These are phyloP conservation scores for Firmiana major DNA, from an alignment of 345 rosid species.

Conservation along the genomic window DNA sequence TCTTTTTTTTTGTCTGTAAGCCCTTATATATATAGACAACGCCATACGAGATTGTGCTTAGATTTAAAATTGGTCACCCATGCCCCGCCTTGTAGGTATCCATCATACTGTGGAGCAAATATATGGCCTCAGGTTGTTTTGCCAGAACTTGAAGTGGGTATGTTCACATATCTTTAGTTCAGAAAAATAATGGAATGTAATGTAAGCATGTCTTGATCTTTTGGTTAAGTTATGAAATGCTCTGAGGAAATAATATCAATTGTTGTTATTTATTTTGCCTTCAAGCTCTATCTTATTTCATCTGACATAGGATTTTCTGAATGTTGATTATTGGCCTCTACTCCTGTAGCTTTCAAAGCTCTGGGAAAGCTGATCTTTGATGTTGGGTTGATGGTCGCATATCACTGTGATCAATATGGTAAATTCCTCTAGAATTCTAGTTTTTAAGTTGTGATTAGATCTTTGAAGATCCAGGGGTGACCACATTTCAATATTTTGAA, in stretches of 20 bases:
- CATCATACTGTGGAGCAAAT: constrained; percentile 80
- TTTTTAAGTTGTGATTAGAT: background rate
- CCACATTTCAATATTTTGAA: background rate
- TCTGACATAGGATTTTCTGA: background rate
- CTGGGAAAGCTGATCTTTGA: constrained; percentile 76
- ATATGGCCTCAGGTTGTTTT: constrained; percentile 79
- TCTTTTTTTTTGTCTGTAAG: background rate
- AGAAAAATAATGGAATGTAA: background rate
- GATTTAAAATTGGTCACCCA: constrained; percentile 9
- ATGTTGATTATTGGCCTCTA: constrained; percentile 2
- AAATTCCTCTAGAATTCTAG: constrained; percentile 17
- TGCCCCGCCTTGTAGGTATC: constrained; percentile 57
- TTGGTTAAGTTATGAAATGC: background rate
- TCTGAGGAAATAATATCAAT: background rate
- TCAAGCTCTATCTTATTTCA: background rate
- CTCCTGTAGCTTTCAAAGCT: constrained; percentile 71
- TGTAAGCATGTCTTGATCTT: background rate
- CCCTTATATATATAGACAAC: background rate
- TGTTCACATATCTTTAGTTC: constrained; percentile 13
- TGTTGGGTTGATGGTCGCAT: constrained; percentile 76
- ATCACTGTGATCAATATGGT: constrained; percentile 90
- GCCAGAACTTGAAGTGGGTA: constrained; percentile 88
- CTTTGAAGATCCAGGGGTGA: background rate
- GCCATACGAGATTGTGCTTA: background rate
- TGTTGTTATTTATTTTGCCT: background rate